phyloP scores from a whole-genome alignment of 2,329 filamentous ascomycete species.

The Hymenoscyphus albidus region DNA sequence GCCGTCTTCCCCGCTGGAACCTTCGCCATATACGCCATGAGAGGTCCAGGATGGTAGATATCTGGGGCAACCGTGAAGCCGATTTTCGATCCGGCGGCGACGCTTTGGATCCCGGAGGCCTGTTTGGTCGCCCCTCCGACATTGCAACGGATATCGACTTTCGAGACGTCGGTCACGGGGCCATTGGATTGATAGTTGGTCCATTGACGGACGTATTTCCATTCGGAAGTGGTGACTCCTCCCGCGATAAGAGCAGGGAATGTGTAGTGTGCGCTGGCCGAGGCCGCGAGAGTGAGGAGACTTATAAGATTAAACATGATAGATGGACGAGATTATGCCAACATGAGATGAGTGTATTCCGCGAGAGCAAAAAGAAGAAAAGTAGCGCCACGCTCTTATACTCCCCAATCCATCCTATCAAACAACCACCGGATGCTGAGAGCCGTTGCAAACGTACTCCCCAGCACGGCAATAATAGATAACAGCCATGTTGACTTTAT shows the following conservation, averaged over 20 bases:
- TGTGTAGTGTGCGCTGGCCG: slow-evolving; percentile 29
- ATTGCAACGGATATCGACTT: slow-evolving; percentile 40
- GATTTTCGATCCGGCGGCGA: slow-evolving; percentile 27
- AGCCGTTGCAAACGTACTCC: background rate
- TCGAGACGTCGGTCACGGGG: slow-evolving; percentile 33
- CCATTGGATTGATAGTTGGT: slow-evolving; percentile 27
- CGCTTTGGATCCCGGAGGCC: slow-evolving; percentile 21
- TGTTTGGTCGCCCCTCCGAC: slow-evolving; percentile 34
- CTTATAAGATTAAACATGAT: slow-evolving; percentile 3
- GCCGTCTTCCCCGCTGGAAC: slow-evolving; percentile 27
- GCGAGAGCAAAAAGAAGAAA: background rate
- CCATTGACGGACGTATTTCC: slow-evolving; percentile 30
- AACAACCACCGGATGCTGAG: background rate
- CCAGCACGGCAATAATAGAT: background rate
- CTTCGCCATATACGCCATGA: slow-evolving; percentile 29
- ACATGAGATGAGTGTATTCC: background rate
- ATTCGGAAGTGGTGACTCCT: slow-evolving; percentile 19
- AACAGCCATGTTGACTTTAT: background rate
- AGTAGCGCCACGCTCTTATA: background rate
- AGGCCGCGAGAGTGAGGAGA: slow-evolving; percentile 22
- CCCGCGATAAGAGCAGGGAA: slow-evolving; percentile 16
- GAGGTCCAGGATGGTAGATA: slow-evolving; percentile 31
- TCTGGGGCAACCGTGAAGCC: slow-evolving; percentile 26
- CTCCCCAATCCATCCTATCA: background rate
- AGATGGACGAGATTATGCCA: background rate